These are phyloP conservation scores for Turritis glabra DNA, from an alignment of 345 rosid genomes.

Conservation along the genomic window DNA sequence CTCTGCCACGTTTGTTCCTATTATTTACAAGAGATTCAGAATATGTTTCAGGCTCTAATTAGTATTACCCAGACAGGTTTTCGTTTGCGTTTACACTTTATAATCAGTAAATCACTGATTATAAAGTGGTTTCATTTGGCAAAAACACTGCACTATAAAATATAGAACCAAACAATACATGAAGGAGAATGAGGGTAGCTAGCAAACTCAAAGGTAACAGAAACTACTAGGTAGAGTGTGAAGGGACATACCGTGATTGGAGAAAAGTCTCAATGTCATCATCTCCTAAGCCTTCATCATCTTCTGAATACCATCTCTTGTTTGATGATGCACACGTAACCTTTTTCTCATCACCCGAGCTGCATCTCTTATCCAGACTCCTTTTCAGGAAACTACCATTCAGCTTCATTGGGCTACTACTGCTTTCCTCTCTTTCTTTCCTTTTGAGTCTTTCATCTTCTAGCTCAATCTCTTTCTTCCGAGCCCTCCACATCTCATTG, in stretches of 20 bases:
- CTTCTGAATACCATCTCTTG: constrained; percentile 39
- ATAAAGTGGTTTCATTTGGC: too few species aligned
- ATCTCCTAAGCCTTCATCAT: constrained; percentile 65
- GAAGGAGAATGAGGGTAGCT: not conserved
- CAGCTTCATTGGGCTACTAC: constrained; percentile 38
- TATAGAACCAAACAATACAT: too few species aligned
- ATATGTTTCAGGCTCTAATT: not conserved
- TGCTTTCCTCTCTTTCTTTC: constrained; percentile 45
- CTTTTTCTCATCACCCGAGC: constrained; percentile 26
- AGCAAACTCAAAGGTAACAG: not conserved
- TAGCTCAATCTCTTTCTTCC: constrained; percentile 71
- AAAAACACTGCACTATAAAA: too few species aligned
- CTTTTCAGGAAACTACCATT: constrained; percentile 27
- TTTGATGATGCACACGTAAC: constrained; percentile 43
- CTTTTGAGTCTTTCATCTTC: constrained; percentile 47
- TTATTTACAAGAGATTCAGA: constrained; percentile 3
- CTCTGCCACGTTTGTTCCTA: constrained; percentile 87
- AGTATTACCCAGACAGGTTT: too few species aligned
- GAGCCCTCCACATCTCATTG: constrained; percentile 80
- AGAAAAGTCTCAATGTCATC: constrained; percentile 78
- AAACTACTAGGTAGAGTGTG: not conserved
- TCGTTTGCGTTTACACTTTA: too few species aligned
- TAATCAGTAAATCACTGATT: too few species aligned
- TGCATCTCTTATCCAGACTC: constrained; percentile 39
- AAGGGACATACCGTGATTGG: constrained; percentile 58